phyloP scores from a whole-genome alignment of 2,329 filamentous ascomycete genomes.

The Colletotrichum tamarilloi region DNA sequence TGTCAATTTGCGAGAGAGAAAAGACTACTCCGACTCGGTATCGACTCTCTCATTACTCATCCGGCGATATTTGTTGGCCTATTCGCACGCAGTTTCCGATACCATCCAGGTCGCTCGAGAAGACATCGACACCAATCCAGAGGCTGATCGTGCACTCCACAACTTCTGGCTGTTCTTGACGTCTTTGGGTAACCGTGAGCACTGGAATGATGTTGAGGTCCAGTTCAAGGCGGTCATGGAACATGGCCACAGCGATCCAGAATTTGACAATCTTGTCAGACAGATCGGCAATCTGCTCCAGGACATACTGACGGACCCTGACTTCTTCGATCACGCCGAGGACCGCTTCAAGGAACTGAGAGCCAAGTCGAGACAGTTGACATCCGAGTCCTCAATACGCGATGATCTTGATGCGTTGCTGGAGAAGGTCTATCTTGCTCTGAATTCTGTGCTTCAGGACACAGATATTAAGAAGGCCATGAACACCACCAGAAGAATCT shows the following conservation, averaged over 20 bases:
- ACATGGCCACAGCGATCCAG: constrained; percentile 80
- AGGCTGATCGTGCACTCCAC: constrained; percentile 78
- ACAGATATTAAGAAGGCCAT: constrained; percentile 77
- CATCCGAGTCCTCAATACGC: constrained; percentile 74
- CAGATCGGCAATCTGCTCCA: constrained; percentile 81
- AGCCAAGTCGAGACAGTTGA: constrained; percentile 70
- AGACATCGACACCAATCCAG: constrained; percentile 78
- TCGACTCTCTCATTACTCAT: constrained; percentile 81
- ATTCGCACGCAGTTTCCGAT: constrained; percentile 78
- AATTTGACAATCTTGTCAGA: constrained; percentile 82
- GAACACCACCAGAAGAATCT: constrained; percentile 74
- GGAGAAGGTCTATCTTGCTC: constrained; percentile 73
- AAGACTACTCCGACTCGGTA: constrained; percentile 88
- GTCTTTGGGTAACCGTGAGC: constrained; percentile 78
- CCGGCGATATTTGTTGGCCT: constrained; percentile 80
- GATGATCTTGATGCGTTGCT: constrained; percentile 80
- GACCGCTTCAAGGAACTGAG: constrained; percentile 63
- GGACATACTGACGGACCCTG: constrained; percentile 84
- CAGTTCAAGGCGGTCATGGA: constrained; percentile 77
- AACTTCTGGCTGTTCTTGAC: constrained; percentile 86
- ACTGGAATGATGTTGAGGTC: constrained; percentile 81
- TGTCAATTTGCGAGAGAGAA: constrained; percentile 76
- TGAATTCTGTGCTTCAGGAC: constrained; percentile 77
- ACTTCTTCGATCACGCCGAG: constrained; percentile 83
- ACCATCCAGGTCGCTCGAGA: constrained; percentile 74